These are phyloP conservation scores for Monosporascus ibericus DNA, from an alignment of 2,329 filamentous ascomycete genomes.

Conservation along the genomic window DNA sequence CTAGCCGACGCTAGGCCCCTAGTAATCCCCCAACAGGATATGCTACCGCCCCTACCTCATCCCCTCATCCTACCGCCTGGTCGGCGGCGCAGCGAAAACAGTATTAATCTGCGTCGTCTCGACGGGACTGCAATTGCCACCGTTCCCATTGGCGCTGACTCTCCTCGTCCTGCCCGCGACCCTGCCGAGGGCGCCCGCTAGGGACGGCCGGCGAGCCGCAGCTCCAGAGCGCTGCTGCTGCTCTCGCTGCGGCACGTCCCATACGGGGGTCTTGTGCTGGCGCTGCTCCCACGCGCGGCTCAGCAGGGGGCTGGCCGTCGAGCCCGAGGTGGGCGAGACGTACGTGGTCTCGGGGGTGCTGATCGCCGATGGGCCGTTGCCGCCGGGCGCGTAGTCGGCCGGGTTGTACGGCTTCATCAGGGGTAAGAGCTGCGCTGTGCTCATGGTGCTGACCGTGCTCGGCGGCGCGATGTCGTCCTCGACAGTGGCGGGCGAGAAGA, in stretches of 20 bases:
- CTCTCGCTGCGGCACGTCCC: slow-evolving; percentile 17
- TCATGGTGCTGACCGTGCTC: slow-evolving; percentile 24
- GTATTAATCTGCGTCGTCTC: slow-evolving; percentile 23
- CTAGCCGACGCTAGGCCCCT: too few species aligned
- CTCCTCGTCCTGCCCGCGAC: slow-evolving; percentile 14
- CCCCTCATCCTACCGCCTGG: slow-evolving; percentile 6
- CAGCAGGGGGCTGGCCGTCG: slow-evolving; percentile 23
- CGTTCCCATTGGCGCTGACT: slow-evolving; percentile 13
- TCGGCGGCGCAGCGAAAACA: slow-evolving; percentile 21
- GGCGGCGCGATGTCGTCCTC: slow-evolving; percentile 21
- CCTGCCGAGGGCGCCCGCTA: slow-evolving; percentile 7
- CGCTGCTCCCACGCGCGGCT: slow-evolving; percentile 22
- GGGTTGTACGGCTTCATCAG: slow-evolving; percentile 23
- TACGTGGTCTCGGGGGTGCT: slow-evolving; percentile 12
- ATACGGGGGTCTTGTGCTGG: slow-evolving; percentile 11
- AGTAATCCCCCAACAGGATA: not conserved
- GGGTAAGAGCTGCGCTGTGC: slow-evolving; percentile 24
- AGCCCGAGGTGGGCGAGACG: slow-evolving; percentile 21
- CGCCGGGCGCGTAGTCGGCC: slow-evolving; percentile 19
- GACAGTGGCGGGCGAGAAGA: slow-evolving; percentile 13
- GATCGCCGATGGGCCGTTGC: slow-evolving; percentile 10
- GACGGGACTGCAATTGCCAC: slow-evolving; percentile 16
- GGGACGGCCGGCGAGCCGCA: slow-evolving; percentile 1
- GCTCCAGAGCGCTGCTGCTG: slow-evolving; percentile 5
- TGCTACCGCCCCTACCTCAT: not conserved